phyloP scores from a whole-genome alignment of 208 protist genomes.

The Trypanosoma scelopori region DNA sequence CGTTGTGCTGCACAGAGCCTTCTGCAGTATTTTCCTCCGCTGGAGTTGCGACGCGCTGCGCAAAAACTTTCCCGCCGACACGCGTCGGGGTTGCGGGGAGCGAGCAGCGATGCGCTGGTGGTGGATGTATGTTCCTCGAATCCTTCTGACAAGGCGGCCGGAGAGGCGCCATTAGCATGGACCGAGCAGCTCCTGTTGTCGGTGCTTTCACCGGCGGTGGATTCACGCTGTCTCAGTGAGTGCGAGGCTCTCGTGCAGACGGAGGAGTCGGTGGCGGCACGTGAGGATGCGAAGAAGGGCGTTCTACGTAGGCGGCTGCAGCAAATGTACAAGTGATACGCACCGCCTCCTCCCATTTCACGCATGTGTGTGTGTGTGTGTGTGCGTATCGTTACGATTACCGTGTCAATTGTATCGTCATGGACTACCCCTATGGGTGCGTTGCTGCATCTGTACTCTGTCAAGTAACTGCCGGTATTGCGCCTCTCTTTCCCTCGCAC shows the following conservation, averaged over 20 bases:
- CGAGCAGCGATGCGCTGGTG: not conserved
- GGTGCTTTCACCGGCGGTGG: constrained; percentile 3
- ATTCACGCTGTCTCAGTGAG: not conserved
- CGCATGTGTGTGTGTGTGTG: no score
- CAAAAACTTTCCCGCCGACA: not conserved
- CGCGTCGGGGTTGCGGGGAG: not conserved
- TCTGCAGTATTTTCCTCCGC: constrained; percentile 1
- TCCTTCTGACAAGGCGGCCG: not conserved
- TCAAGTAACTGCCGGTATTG: not conserved
- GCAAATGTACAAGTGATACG: constrained; percentile 5
- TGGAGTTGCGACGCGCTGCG: constrained; percentile 5
- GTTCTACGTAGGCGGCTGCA: constrained; percentile 3
- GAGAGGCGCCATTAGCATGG: not conserved
- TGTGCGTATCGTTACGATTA: not conserved
- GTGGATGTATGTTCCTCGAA: not conserved
- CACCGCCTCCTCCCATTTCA: not conserved
- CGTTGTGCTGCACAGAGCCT: constrained; percentile 5
- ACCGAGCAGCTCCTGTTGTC: constrained; percentile 6
- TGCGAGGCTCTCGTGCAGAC: not conserved
- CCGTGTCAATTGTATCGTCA: not conserved
- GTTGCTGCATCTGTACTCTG: no score
- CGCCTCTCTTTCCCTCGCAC: constrained; percentile 3
- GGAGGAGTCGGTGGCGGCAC: not conserved
- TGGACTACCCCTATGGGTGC: not conserved
- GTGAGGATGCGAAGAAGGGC: not conserved